Percentiles rank a stretch among this genome's conserved stretches.
Evolutionary conservation across 129 eudicot species (phyloP).

Genomic region (Apium graveolens): DNA sequence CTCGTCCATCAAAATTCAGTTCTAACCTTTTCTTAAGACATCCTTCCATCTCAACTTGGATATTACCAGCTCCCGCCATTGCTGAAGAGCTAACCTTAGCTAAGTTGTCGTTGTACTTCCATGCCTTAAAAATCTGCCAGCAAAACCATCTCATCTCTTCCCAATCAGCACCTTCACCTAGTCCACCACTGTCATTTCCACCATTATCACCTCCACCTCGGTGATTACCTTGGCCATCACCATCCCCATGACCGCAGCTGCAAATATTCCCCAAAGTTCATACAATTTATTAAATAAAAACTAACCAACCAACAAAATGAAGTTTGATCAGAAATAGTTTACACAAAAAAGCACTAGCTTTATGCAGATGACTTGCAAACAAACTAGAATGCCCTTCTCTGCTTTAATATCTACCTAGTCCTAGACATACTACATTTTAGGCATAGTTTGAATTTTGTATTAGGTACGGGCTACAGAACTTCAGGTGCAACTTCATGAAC

Average conservation of each 20-base stretch:
- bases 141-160: conserved; percentile 2
- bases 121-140: not conserved
- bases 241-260: not conserved
- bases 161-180: not conserved
- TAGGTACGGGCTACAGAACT: not conserved
- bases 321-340: too few relatives aligned
- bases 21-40: not conserved
- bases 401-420: not conserved
- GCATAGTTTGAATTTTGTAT: not conserved
- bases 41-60: not conserved
- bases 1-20: not conserved
- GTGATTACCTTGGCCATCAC: too few relatives aligned
- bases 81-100: not conserved
- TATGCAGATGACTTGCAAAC: not conserved
- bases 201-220: not conserved
- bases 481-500: not conserved
- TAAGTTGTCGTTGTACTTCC: not conserved
- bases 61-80: not conserved
- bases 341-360: not conserved
- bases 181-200: not conserved
- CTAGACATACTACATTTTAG: not conserved
- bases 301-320: too few relatives aligned
- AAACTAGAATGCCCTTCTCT: not conserved
- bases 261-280: not conserved
- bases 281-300: too few relatives aligned